phyloP scores from a whole-genome alignment of 805 yeast species.

The Starmera amethionina region DNA sequence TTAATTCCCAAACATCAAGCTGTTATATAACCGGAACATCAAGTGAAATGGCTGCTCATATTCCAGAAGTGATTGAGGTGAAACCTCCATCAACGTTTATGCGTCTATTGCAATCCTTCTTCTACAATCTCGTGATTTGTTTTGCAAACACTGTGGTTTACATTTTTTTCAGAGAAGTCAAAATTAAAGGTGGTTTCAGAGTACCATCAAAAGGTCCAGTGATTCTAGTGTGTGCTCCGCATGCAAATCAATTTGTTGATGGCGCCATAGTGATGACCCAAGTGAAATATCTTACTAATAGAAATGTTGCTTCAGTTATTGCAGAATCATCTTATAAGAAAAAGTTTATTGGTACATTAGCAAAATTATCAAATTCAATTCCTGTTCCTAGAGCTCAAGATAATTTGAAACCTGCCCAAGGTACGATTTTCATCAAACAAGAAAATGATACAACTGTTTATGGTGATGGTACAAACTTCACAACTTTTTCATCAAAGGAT shows the following conservation, averaged over 20 bases:
- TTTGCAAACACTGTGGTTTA: conserved; percentile 9
- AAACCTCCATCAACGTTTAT: too few species aligned
- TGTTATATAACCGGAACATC: too few species aligned
- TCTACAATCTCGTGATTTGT: conserved; percentile 4
- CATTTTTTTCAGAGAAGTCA: conserved; percentile 61
- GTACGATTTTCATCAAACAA: conserved; percentile 49
- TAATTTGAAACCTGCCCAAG: conserved; percentile 57
- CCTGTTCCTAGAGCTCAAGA: conserved; percentile 93
- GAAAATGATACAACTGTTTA: conserved; percentile 35
- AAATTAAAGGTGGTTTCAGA: conserved; percentile 61
- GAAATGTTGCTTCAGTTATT: conserved; percentile 69
- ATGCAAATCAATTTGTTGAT: conserved; percentile 81
- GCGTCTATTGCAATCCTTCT: too few species aligned
- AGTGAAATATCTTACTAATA: conserved; percentile 49
- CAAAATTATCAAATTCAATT: conserved; percentile 65
- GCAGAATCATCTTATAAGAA: conserved; percentile 68
- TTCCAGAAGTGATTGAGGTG: too few species aligned
- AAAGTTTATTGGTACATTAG: conserved; percentile 62
- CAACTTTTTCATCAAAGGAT: conserved; percentile 49
- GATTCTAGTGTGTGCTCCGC: conserved; percentile 77
- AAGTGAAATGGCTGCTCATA: too few species aligned
- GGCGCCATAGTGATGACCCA: conserved; percentile 73
- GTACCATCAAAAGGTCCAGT: conserved; percentile 54
- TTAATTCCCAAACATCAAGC: too few species aligned
- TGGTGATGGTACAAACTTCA: conserved; percentile 62